These are phyloP conservation scores for Larix kaempferi DNA, from an alignment of 75 land plant genomes.

Conservation along the genomic window DNA sequence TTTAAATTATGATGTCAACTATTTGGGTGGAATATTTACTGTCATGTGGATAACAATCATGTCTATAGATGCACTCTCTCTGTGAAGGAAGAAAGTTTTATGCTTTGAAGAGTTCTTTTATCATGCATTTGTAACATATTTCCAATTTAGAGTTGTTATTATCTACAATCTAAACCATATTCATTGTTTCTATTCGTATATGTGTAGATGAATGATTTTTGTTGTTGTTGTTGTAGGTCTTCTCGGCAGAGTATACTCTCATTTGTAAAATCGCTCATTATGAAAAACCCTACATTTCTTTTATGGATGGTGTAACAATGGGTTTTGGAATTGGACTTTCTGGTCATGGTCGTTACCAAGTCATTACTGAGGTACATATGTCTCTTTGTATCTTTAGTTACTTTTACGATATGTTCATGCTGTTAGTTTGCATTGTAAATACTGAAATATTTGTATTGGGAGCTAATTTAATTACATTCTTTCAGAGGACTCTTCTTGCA, in stretches of 20 bases:
- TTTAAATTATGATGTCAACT: too few relatives aligned
- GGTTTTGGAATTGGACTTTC: conserved; percentile 98
- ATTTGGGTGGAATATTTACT: too few relatives aligned
- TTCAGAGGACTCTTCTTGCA: conserved; percentile 90
- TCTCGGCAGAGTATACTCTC: conserved; percentile 84
- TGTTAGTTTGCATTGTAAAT: background rate
- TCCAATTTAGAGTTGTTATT: conserved; percentile 6
- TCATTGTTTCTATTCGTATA: background rate
- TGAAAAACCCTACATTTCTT: conserved; percentile 78
- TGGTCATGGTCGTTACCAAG: conserved; percentile 86
- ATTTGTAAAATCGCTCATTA: conserved; percentile 83
- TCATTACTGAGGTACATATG: conserved; percentile 76
- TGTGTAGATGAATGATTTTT: background rate
- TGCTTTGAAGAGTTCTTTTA: background rate
- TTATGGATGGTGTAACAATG: conserved; percentile 99
- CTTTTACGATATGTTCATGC: background rate
- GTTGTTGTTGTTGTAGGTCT: conserved; percentile 48
- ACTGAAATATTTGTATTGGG: background rate
- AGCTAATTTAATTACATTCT: conserved; percentile 2
- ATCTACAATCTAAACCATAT: background rate
- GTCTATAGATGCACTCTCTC: background rate
- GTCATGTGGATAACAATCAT: too few relatives aligned
- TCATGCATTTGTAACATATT: background rate
- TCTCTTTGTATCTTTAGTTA: too few relatives aligned
- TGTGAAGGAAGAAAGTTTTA: background rate